Evolutionary conservation across 306 rosid species (phyloP).

Genomic region (Spatholobus suberectus): DNA sequence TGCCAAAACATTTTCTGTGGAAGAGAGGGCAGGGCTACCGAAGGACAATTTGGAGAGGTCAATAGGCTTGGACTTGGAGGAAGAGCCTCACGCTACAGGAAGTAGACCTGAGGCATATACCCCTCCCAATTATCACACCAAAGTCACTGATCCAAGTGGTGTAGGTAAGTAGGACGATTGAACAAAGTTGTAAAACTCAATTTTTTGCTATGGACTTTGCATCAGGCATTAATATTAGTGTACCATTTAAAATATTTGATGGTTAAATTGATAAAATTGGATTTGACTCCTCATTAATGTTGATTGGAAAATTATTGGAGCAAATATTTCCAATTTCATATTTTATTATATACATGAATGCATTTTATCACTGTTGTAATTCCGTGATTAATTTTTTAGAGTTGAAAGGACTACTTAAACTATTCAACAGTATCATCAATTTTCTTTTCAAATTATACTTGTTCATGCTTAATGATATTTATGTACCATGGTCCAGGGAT

Average conservation of each 20-base stretch:
- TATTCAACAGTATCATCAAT: not conserved
- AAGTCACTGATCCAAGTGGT: constrained; percentile 53
- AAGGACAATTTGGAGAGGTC: constrained; percentile 52
- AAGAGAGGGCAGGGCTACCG: constrained; percentile 1
- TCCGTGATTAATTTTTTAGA: not conserved
- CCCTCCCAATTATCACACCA: constrained; percentile 44
- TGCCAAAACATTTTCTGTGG: constrained; percentile 29
- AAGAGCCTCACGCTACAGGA: constrained; percentile 42
- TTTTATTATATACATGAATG: not conserved
- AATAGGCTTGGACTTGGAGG: constrained; percentile 44
- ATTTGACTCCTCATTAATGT: not conserved
- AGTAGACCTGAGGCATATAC: constrained; percentile 1
- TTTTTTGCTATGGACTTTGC: not conserved
- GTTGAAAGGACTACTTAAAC: no score
- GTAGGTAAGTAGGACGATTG: constrained; percentile 41
- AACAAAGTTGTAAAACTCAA: not conserved
- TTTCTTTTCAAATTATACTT: not conserved
- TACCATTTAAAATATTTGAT: not conserved
- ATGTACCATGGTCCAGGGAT: not conserved
- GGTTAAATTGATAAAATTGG: constrained; percentile 10
- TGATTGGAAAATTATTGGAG: not conserved
- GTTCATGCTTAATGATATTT: not conserved
- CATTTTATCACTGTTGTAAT: not conserved
- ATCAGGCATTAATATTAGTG: not conserved
- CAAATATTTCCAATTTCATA: not conserved